These are phyloP conservation scores for Omphalea diandra DNA, from an alignment of 441 rosid species.

Conservation along the genomic window DNA sequence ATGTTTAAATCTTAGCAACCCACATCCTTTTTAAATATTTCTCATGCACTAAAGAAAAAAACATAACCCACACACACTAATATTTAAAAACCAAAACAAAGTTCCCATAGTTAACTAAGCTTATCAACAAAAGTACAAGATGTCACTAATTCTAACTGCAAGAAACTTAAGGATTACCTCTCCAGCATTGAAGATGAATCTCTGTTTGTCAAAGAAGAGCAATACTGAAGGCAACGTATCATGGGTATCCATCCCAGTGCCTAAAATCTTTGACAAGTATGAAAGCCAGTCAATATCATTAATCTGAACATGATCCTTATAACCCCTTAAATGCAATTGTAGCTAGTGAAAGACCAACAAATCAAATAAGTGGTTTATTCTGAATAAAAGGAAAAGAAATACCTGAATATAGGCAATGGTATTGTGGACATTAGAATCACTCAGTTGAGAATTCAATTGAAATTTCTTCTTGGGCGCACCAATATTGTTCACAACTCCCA, in stretches of 20 bases:
- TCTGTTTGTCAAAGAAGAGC: conserved; percentile 89
- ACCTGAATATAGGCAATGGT: neutral
- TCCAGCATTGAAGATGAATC: conserved; percentile 94
- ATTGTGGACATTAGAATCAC: neutral
- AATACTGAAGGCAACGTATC: conserved; percentile 87
- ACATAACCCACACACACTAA: too few species aligned
- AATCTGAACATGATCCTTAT: neutral
- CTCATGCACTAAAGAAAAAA: neutral
- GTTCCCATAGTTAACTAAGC: too few species aligned
- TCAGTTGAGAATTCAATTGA: neutral
- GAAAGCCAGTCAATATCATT: conserved; percentile 4
- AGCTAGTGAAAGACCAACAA: neutral
- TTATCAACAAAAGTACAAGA: neutral
- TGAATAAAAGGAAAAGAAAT: neutral
- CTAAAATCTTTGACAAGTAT: conserved; percentile 56
- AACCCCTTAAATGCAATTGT: neutral
- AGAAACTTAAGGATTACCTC: conserved; percentile 50
- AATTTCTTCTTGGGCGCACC: neutral
- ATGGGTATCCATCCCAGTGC: conserved; percentile 97
- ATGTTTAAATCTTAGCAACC: too few species aligned
- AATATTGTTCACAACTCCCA: neutral
- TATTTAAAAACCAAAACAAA: too few species aligned
- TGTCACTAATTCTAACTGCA: neutral
- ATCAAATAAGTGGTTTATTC: too few species aligned
- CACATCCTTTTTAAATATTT: too few species aligned